These are phyloP conservation scores for Ceratocystis albifundus DNA, from an alignment of 2,329 filamentous ascomycete genomes.

Conservation along the genomic window DNA sequence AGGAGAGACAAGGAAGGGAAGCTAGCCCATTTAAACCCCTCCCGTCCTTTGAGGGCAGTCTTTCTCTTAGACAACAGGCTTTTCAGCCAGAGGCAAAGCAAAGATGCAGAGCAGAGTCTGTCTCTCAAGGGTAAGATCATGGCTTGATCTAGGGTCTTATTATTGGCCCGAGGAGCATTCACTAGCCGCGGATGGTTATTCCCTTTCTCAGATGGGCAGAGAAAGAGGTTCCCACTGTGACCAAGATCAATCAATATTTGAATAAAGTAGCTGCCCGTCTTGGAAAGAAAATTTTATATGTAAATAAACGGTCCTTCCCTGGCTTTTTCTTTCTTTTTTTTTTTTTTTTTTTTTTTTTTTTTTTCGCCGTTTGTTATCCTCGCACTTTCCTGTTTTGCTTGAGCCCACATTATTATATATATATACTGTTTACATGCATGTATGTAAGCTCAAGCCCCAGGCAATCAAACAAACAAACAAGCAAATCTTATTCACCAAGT, in stretches of 20 bases:
- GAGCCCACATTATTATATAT: background rate
- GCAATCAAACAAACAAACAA: background rate
- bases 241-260: background rate
- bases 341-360: no score
- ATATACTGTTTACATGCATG: constrained; percentile 7
- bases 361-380: background rate
- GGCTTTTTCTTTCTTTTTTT: no score
- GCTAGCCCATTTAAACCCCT: background rate
- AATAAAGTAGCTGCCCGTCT: background rate
- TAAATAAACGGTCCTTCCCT: background rate
- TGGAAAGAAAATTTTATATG: background rate
- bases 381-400: background rate
- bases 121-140: background rate
- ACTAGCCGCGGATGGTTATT: background rate
- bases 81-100: background rate
- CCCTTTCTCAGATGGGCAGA: background rate
- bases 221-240: background rate
- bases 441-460: background rate
- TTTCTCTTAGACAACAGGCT: background rate
- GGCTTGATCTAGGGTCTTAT: constrained; percentile 7
- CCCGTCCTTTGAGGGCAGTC: background rate
- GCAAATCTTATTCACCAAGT: background rate
- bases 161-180: background rate
- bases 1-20: background rate
- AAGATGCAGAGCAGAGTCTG: background rate